Percentiles rank a stretch among this genome's conserved stretches.
Evolutionary conservation across 75 land plant species (phyloP).

Genomic region (Sequoia sempervirens): DNA sequence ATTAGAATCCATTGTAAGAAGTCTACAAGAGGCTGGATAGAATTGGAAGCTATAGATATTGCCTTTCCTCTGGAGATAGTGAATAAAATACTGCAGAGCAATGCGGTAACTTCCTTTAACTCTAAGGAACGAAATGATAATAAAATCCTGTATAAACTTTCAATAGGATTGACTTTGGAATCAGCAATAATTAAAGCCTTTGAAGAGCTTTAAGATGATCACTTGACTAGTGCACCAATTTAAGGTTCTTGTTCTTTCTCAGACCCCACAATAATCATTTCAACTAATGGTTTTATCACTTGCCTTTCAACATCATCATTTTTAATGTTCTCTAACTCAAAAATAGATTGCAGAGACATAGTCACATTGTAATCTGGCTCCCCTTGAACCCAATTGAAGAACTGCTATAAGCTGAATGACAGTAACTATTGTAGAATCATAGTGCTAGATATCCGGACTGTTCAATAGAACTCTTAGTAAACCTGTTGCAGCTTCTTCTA

Average conservation of each 20-base stretch:
- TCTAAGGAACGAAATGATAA: slow-evolving; percentile 48
- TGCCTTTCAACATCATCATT: slow-evolving; percentile 63
- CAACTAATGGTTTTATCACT: slow-evolving; percentile 76
- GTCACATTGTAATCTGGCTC: slow-evolving; percentile 18
- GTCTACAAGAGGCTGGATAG: slow-evolving; percentile 52
- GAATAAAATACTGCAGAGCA: slow-evolving; percentile 62
- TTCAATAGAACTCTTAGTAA: too few relatives aligned
- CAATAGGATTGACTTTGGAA: slow-evolving; percentile 51
- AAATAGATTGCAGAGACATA: slow-evolving; percentile 36
- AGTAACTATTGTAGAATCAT: too few relatives aligned
- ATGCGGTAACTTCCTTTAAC: slow-evolving; percentile 59
- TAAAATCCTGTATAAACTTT: slow-evolving; percentile 45
- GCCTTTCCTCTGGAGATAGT: slow-evolving; percentile 35
- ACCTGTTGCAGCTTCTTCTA: too few relatives aligned
- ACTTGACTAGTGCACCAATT: slow-evolving; percentile 23
- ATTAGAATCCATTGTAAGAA: slow-evolving; percentile 31
- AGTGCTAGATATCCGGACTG: too few relatives aligned
- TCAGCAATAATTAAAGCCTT: slow-evolving; percentile 49
- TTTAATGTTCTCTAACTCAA: slow-evolving; percentile 70
- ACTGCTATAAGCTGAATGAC: too few relatives aligned
- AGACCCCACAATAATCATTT: slow-evolving; percentile 69
- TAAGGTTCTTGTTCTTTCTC: slow-evolving; percentile 57
- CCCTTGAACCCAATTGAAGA: too few relatives aligned
- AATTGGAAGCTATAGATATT: slow-evolving; percentile 39
- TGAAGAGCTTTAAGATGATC: slow-evolving; percentile 40